Base-by-base conservation (phyloP, 768 basidiomycete species). In the Leucogyrophana mollusca region DNA sequence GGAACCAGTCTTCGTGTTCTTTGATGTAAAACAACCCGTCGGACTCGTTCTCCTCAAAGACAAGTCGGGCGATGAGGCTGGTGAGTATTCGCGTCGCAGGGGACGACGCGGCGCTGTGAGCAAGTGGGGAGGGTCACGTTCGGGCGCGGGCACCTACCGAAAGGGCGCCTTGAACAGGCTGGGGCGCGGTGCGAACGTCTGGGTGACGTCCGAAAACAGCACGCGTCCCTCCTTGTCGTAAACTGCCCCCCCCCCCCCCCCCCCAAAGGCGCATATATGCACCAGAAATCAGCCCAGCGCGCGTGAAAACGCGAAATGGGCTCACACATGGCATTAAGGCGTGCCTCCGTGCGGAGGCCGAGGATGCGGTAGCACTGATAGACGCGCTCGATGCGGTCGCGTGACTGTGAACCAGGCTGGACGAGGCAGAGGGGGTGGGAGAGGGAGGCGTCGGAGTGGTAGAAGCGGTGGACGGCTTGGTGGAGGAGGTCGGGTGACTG, bases 311-410 rank as follows among this genome's bases (percentile, higher is more conserved):
- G 6, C 13, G 8, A 4, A 8, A 5, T 13, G 8, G 4, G 9
- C 4, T 27, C 17, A 46, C 45, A 38, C 22, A 78, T 67, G 37
- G 57, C 66, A n/a, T 71, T 65, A 3, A 78, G 66, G n/a, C 64
- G 52, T 16, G 76, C 55, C 14, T 72, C 64, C 22, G 77, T 67
- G 11, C 56, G 54, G 1, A 81, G 81, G 9, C 79, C 81, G 55
- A 85, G 55, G 18, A 83, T 66, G 33, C 80, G 77, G 57, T 82
- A 80, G 78, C 80, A 83, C 79, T 82, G 80, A 52, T 77, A 80
- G 18, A 85, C 71, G 7, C 72, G 74, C 20, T 82, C 64, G 11
- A 84, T 63, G 7, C 60, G 59, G 4, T 78, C 73, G 40, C 80
- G 70, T 11, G 80, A 82, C 40, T 71, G 67, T 10, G 68, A 64